Conservation (phyloP, 1,284 basidiomycete genomes). For the Apiotrichum veenhuisii region DNA sequence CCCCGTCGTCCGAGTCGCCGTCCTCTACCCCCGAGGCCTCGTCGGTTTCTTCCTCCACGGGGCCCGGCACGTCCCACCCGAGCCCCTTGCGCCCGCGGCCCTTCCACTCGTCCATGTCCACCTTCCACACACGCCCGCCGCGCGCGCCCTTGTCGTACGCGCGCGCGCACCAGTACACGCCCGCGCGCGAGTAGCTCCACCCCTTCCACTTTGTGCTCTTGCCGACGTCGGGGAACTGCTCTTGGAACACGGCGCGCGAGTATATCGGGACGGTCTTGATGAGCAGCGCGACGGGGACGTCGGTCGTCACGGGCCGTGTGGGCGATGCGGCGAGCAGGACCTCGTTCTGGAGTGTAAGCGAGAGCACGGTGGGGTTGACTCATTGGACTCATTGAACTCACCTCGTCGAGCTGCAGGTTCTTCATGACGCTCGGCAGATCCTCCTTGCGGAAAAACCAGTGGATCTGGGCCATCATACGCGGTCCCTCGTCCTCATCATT, state of each 20-base stretch:
- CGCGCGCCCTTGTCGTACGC: slow-evolving; percentile 47
- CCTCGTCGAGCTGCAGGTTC: slow-evolving; percentile 42
- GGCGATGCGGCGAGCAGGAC: slow-evolving; percentile 42
- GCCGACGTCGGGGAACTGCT: slow-evolving; percentile 30
- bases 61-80: slow-evolving; percentile 30
- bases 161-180: slow-evolving; percentile 45
- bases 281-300: slow-evolving; percentile 32
- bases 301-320: slow-evolving; percentile 30
- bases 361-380: not conserved
- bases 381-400: slow-evolving; percentile 27
- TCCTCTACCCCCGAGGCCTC: no score
- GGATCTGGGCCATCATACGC: slow-evolving; percentile 46
- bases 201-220: slow-evolving; percentile 36
- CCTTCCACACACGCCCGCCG: slow-evolving; percentile 40
- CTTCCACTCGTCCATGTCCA: slow-evolving; percentile 45
- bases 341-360: slow-evolving; percentile 35
- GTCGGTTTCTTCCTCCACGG: slow-evolving; percentile 17
- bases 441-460: slow-evolving; percentile 46
- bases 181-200: slow-evolving; percentile 29
- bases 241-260: slow-evolving; percentile 31
- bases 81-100: slow-evolving; percentile 29
- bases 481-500: slow-evolving; percentile 13
- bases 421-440: slow-evolving; percentile 48
- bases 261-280: slow-evolving; percentile 39
- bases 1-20: slow-evolving; percentile 9